Evolutionary conservation across 139 green algal genomes (phyloP).

Genomic region (Volvox reticuliferus): DNA sequence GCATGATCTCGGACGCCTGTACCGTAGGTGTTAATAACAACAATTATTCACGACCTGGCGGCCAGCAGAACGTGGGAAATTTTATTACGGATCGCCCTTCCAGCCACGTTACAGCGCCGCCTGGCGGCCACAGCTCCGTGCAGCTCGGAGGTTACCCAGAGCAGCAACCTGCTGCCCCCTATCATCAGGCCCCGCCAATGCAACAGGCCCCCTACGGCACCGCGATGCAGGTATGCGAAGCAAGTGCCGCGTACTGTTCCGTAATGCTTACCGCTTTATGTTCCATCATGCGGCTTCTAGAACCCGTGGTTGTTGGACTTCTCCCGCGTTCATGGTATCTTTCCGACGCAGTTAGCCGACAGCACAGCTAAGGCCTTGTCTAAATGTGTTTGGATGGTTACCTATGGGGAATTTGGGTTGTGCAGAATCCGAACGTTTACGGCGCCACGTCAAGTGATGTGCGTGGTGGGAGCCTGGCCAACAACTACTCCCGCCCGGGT

Average conservation of each 20-base stretch:
- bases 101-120: constrained; percentile 86
- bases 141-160: constrained; percentile 70
- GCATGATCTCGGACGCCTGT: too few species aligned
- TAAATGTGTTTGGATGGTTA: too few species aligned
- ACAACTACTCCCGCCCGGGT: constrained; percentile 60
- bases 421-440: constrained; percentile 1
- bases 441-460: constrained; percentile 12
- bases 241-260: too few species aligned
- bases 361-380: too few species aligned
- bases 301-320: too few species aligned
- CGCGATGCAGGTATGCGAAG: not conserved
- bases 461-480: constrained; percentile 13
- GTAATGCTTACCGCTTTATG: too few species aligned
- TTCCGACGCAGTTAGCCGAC: too few species aligned
- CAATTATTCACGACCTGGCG: constrained; percentile 50
- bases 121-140: constrained; percentile 79
- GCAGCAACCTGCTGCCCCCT: not conserved
- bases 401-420: not conserved
- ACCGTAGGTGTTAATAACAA: constrained; percentile 77
- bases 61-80: constrained; percentile 79
- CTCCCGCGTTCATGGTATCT: too few species aligned
- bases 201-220: constrained; percentile 27
- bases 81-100: constrained; percentile 77
- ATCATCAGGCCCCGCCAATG: constrained; percentile 7
- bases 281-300: too few species aligned